Base-by-base conservation (phyloP, 768 basidiomycete species). In the Exidia glandulosa region DNA sequence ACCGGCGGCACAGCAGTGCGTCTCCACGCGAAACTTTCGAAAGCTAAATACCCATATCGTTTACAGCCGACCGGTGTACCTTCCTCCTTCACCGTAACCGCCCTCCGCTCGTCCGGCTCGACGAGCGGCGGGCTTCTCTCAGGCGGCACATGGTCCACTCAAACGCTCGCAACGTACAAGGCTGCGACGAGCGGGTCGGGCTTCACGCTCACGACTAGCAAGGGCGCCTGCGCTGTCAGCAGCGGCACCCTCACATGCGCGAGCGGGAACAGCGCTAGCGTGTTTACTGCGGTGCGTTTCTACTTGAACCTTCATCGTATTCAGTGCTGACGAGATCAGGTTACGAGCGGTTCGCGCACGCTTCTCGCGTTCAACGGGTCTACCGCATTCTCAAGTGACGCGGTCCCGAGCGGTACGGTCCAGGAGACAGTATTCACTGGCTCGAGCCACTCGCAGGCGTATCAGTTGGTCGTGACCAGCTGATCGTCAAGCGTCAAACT, bases 191-290 rank as follows among this genome's bases (percentile, higher is more conserved):
- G 75, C 19, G 64, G 74, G 27, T 73, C 74, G 7, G 76, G 78
- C 64, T 83, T 84, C 71, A 83, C 81, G 10, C 73, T 85, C 73
- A 74, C 74, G 29, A 81, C 81, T 27, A 81, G 80, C 12, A 84
- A 84, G 68, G 84, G 84, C 14, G 72, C 68, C 57, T 85, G 83
- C 66, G 80, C 77, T 19, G 76, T 84, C 37, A 75, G 74, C 23
- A 65, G 69, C 52, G 78, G 79, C 6, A 60, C 69, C 34, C 73
- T 85, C 57, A 64, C 74, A 1, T 85, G 83, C 67, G 82, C 79
- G 9, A 80, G 76, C 63, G 77, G 81, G 10, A 66, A 75, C 3
- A 64, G 62, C 23, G 66, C 73, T 16, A 75, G 78, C 2, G 71
- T 72, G 12, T 83, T 83, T 71, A 76, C 79, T 60, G 80, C 80